phyloP scores from a whole-genome alignment of 495 filamentous ascomycete genomes.

The Amniculicola lignicola region DNA sequence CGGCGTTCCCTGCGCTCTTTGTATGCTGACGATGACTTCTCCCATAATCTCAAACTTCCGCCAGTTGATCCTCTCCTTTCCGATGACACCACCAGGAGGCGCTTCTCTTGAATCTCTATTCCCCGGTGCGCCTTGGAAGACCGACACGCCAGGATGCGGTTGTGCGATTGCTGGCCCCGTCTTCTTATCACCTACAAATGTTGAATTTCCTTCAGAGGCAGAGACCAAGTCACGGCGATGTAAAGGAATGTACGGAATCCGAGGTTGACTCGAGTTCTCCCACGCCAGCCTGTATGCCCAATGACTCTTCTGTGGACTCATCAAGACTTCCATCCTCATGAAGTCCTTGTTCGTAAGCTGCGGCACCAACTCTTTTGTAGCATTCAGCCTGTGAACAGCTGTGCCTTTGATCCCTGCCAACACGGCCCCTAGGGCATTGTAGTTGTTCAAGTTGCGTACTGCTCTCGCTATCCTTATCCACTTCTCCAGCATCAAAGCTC shows the following conservation, averaged over 20 bases:
- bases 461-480: constrained; percentile 75
- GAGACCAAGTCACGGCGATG: constrained; percentile 84
- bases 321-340: constrained; percentile 83
- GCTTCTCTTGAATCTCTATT: constrained; percentile 30
- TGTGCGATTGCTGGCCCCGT: constrained; percentile 10
- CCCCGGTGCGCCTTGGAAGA: constrained; percentile 27
- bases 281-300: constrained; percentile 93
- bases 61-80: constrained; percentile 78
- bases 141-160: constrained; percentile 26
- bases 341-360: constrained; percentile 70
- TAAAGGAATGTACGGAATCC: constrained; percentile 93
- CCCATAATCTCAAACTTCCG: constrained; percentile 97
- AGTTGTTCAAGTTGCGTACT: constrained; percentile 90
- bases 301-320: constrained; percentile 86
- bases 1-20: constrained; percentile 81
- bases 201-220: constrained; percentile 87
- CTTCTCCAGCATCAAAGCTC: constrained; percentile 84
- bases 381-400: constrained; percentile 77
- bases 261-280: constrained; percentile 85
- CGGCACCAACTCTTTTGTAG: constrained; percentile 76
- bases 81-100: constrained; percentile 27
- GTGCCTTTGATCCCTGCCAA: constrained; percentile 89
- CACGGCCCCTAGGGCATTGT: constrained; percentile 89
- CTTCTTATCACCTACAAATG: constrained; percentile 68
- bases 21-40: constrained; percentile 83